phyloP scores from a whole-genome alignment of 441 rosid species.

The Pelargonium fulgidum region DNA sequence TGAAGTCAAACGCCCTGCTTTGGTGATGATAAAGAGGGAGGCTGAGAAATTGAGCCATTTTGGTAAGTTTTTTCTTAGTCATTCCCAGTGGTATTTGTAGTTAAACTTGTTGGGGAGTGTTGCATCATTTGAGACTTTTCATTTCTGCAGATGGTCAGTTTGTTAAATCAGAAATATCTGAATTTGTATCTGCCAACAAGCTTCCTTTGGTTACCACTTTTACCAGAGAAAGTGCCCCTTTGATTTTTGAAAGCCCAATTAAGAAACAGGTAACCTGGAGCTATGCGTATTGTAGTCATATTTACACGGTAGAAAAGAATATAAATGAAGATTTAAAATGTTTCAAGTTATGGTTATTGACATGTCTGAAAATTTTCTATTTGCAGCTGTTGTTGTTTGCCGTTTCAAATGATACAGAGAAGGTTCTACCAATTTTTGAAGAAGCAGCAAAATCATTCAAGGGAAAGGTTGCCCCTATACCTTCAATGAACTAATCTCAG shows the following conservation, averaged over 20 bases:
- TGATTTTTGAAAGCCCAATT: slow-evolving; percentile 72
- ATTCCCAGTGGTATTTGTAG: background rate
- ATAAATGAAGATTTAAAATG: background rate
- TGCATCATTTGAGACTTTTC: no score
- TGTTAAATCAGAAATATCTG: slow-evolving; percentile 58
- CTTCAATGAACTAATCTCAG: background rate
- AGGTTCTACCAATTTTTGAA: slow-evolving; percentile 51
- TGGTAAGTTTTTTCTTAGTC: slow-evolving; percentile 43
- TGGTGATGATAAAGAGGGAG: slow-evolving; percentile 67
- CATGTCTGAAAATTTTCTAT: background rate
- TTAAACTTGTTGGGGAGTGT: slow-evolving; percentile 14
- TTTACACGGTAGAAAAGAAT: background rate
- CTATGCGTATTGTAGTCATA: background rate
- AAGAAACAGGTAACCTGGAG: slow-evolving; percentile 55
- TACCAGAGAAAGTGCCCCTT: slow-evolving; percentile 73
- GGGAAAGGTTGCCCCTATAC: slow-evolving; percentile 55
- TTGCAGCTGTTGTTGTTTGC: slow-evolving; percentile 67
- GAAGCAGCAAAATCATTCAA: slow-evolving; percentile 82
- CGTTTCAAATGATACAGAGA: slow-evolving; percentile 56
- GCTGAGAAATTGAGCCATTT: slow-evolving; percentile 55
- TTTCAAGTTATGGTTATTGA: slow-evolving; percentile 16
- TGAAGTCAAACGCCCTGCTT: slow-evolving; percentile 64
- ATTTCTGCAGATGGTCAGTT: slow-evolving; percentile 73
- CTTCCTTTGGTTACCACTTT: slow-evolving; percentile 74
- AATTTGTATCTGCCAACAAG: slow-evolving; percentile 74